Evolutionary conservation across 345 rosid species (phyloP).

Genomic region (Xanthoceras sorbifolium): DNA sequence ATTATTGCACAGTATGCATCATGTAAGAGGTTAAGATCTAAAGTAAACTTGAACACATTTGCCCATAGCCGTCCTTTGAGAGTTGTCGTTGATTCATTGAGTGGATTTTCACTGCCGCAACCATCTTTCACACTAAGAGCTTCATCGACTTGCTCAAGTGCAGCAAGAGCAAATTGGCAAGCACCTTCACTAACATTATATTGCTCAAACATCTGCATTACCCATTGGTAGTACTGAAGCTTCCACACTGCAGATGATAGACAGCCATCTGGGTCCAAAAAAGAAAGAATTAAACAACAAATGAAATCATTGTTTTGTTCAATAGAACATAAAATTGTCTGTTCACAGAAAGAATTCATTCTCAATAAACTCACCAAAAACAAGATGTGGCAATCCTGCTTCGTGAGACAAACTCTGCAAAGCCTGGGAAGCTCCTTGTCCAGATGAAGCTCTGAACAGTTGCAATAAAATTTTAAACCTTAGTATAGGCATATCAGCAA

Average conservation of each 20-base stretch:
- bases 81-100: slow-evolving; percentile 50
- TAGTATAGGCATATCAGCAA: slow-evolving; percentile 7
- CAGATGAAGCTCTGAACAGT: slow-evolving; percentile 81
- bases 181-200: slow-evolving; percentile 87
- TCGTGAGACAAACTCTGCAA: slow-evolving; percentile 75
- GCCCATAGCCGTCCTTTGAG: slow-evolving; percentile 94
- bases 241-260: slow-evolving; percentile 73
- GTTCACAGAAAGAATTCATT: slow-evolving; percentile 13
- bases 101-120: slow-evolving; percentile 32
- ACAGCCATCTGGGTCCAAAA: slow-evolving; percentile 44
- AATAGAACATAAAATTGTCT: slow-evolving; percentile 5
- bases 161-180: slow-evolving; percentile 94
- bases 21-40: slow-evolving; percentile 79
- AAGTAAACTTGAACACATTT: slow-evolving; percentile 84
- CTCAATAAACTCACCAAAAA: slow-evolving; percentile 51
- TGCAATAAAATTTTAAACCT: slow-evolving; percentile 23
- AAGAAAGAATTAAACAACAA: slow-evolving; percentile 10
- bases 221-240: slow-evolving; percentile 98
- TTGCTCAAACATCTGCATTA: slow-evolving; percentile 94
- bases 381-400: slow-evolving; percentile 65
- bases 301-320: neutral
- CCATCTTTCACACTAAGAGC: slow-evolving; percentile 49
- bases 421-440: slow-evolving; percentile 69
- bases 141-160: slow-evolving; percentile 98
- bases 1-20: slow-evolving; percentile 98